Conservation (phyloP, 148 eudicot species). For the Rhododendron molle region DNA sequence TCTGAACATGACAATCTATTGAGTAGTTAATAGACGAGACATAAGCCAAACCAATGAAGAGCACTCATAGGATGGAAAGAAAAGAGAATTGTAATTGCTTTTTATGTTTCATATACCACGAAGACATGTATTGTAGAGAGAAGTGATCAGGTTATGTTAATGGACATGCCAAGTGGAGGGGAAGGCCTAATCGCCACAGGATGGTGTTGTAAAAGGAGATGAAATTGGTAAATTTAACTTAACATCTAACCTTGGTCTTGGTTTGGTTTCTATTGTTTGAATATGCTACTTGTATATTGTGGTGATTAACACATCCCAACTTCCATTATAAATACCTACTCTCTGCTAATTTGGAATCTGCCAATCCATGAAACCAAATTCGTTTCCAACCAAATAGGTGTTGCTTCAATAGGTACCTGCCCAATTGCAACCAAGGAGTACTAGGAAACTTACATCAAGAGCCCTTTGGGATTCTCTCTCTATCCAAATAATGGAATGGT, state of each 20-base stretch:
- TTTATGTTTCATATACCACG: neutral
- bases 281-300: neutral
- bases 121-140: neutral
- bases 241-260: neutral
- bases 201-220: neutral
- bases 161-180: neutral
- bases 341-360: neutral
- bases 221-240: neutral
- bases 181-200: neutral
- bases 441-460: slow-evolving; percentile 55
- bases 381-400: neutral
- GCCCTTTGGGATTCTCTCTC: slow-evolving; percentile 77
- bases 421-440: neutral
- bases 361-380: neutral
- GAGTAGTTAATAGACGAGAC: neutral
- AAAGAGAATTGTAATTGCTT: neutral
- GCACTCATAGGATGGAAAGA: neutral
- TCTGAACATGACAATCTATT: neutral
- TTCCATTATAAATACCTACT: neutral
- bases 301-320: neutral
- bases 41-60: neutral
- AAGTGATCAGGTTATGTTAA: neutral
- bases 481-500: slow-evolving; percentile 76
- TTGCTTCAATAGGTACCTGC: neutral
- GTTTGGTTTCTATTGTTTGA: neutral